Percentiles rank a stretch among this genome's conserved stretches.
Evolutionary conservation across 2,329 filamentous ascomycete species (phyloP).

Genomic region (Penicillium brasilianum): DNA sequence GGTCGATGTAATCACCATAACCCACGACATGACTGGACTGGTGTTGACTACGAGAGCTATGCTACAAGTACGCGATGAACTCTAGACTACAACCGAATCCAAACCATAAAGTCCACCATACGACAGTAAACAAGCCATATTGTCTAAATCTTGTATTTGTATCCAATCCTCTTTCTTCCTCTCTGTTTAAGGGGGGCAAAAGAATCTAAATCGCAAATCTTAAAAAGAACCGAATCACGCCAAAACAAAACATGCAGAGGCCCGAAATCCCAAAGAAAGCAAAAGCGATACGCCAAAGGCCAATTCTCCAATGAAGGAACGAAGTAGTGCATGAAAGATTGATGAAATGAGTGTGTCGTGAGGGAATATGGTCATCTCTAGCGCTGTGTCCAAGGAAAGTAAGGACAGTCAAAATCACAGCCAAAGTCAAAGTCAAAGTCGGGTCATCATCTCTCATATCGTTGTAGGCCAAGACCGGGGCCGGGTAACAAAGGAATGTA

Average conservation of each 20-base stretch:
- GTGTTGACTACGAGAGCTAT: too few relatives aligned
- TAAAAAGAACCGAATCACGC: not conserved
- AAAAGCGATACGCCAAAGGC: not conserved
- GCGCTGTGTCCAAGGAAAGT: slow-evolving; percentile 1
- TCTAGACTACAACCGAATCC: too few relatives aligned
- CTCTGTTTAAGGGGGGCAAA: too few relatives aligned
- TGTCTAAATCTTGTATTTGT: too few relatives aligned
- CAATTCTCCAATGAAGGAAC: not conserved
- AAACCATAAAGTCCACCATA: too few relatives aligned
- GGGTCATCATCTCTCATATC: slow-evolving; percentile 15
- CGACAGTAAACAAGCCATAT: too few relatives aligned
- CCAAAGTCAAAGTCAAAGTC: not conserved
- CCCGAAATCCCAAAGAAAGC: not conserved
- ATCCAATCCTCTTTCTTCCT: too few relatives aligned
- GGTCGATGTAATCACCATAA: not conserved
- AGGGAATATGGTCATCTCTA: not conserved
- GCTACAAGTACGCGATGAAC: too few relatives aligned
- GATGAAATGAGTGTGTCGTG: not conserved
- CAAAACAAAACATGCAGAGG: not conserved
- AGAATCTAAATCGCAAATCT: too few relatives aligned
- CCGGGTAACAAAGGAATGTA: not conserved
- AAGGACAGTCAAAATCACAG: not conserved
- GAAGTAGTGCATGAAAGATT: not conserved
- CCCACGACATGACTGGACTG: too few relatives aligned
- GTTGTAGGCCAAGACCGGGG: not conserved